Evolutionary conservation across 495 filamentous ascomycete species (phyloP).

Genomic region (Tuber magnatum): DNA sequence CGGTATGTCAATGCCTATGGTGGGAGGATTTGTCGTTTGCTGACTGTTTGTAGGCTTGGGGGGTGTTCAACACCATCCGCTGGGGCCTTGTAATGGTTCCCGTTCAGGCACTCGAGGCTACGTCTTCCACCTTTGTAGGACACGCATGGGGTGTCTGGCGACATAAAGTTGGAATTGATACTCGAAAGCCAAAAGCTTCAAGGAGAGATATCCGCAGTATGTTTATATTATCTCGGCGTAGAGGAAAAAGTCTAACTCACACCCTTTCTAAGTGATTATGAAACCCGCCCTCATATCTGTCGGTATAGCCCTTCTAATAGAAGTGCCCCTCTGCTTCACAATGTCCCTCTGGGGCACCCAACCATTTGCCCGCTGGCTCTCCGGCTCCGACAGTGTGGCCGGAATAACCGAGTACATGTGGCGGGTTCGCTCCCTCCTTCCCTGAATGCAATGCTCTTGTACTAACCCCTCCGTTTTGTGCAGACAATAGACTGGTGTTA

Average conservation of each 20-base stretch:
- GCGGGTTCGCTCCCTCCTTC: conserved; percentile 41
- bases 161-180: conserved; percentile 30
- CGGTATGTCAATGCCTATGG: conserved; percentile 30
- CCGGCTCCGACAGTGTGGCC: conserved; percentile 51
- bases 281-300: conserved; percentile 53
- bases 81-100: conserved; percentile 75
- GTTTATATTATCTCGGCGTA: background rate
- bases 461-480: background rate
- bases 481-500: conserved; percentile 65
- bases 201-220: conserved; percentile 43
- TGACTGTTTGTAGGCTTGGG: conserved; percentile 50
- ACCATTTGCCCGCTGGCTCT: conserved; percentile 57
- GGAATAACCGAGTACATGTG: conserved; percentile 62
- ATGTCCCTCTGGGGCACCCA: conserved; percentile 54
- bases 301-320: conserved; percentile 50
- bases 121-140: conserved; percentile 58
- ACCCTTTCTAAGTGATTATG: conserved; percentile 43
- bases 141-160: conserved; percentile 62
- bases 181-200: conserved; percentile 43
- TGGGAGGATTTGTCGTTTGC: background rate
- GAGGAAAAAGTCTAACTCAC: background rate
- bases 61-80: conserved; percentile 68
- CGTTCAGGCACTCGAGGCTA: conserved; percentile 60
- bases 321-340: conserved; percentile 58
- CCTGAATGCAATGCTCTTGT: background rate